These are phyloP conservation scores for Penicillium sp. DNA, from an alignment of 2,329 filamentous ascomycete genomes.

Conservation along the genomic window DNA sequence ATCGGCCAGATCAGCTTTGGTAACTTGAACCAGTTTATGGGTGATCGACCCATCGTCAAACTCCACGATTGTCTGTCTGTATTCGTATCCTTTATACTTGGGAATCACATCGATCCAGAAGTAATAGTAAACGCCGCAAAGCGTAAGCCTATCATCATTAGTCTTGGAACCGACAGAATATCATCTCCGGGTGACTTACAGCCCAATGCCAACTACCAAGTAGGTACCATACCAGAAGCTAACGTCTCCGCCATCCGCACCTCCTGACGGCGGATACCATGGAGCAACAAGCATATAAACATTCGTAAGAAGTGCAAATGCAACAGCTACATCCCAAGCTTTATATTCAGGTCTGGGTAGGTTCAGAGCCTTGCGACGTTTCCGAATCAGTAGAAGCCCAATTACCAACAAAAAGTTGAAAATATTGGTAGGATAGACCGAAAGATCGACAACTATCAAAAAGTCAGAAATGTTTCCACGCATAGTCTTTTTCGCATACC, in stretches of 20 bases:
- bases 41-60: conserved; percentile 49
- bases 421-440: background rate
- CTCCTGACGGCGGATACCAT: conserved; percentile 63
- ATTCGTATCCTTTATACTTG: conserved; percentile 49
- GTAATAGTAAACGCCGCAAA: conserved; percentile 56
- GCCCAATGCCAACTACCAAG: conserved; percentile 56
- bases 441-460: background rate
- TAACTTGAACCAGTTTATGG: conserved; percentile 54
- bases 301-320: conserved; percentile 58
- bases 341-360: conserved; percentile 51
- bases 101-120: conserved; percentile 57
- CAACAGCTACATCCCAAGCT: conserved; percentile 55
- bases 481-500: conserved; percentile 29
- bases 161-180: background rate
- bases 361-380: conserved; percentile 50
- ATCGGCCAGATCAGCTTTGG: conserved; percentile 45
- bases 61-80: conserved; percentile 53
- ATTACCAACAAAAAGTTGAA: background rate
- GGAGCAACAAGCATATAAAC: conserved; percentile 64
- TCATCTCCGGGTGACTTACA: background rate
- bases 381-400: conserved; percentile 55
- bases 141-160: conserved; percentile 40
- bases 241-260: conserved; percentile 59
- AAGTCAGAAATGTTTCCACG: background rate
- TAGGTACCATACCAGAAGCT: conserved; percentile 73